A percentile compares a stretch with the other conserved stretches of the same genome.
Evolutionary conservation across 257 asterid species (phyloP).

Genomic region (Salvia hispanica): DNA sequence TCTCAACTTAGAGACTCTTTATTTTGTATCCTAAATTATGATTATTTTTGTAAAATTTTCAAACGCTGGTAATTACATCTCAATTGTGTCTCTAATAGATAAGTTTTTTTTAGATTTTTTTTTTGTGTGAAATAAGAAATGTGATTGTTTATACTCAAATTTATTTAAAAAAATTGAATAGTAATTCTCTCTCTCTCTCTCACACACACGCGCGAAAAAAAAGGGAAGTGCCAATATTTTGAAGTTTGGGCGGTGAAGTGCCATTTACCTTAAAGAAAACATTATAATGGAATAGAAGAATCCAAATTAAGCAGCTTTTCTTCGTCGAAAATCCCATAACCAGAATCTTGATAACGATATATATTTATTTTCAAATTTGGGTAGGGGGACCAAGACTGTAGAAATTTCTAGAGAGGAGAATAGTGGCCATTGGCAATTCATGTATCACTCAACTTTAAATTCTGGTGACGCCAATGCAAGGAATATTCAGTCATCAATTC

Average conservation of each 20-base stretch:
- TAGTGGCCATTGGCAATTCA: not conserved
- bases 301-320: not conserved
- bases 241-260: not conserved
- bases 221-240: no score
- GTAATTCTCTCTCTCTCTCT: no score
- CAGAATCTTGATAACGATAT: not conserved
- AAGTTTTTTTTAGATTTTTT: no score
- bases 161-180: no score
- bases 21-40: no score
- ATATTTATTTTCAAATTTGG: not conserved
- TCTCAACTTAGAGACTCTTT: no score
- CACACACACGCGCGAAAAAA: no score
- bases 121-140: no score
- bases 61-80: not conserved
- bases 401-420: constrained; percentile 15
- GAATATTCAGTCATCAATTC: constrained; percentile 14
- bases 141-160: no score
- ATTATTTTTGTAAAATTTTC: no score
- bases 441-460: not conserved
- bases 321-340: not conserved
- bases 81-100: not conserved
- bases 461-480: constrained; percentile 21
- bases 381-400: constrained; percentile 2
- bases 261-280: not conserved
- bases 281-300: not conserved